phyloP scores from a whole-genome alignment of 768 basidiomycete genomes.

The Sporobolomyces roseus region DNA sequence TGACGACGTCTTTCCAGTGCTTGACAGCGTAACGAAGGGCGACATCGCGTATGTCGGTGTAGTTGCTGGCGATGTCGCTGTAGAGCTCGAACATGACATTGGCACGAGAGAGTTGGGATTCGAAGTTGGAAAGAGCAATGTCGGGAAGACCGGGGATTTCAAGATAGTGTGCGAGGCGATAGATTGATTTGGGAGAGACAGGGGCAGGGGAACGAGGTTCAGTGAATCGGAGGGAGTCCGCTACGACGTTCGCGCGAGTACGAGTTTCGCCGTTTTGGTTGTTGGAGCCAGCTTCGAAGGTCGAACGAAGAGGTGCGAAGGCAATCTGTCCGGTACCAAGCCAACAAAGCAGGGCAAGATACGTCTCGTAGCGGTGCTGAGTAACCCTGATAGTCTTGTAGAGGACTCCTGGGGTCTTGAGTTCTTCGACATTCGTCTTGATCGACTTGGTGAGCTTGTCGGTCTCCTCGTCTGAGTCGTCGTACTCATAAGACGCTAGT shows the following conservation, averaged over 20 bases:
- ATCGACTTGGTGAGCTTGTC: not conserved
- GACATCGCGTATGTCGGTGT: slow-evolving; percentile 5
- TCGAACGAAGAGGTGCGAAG: not conserved
- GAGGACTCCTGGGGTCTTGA: not conserved
- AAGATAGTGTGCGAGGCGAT: slow-evolving; percentile 31
- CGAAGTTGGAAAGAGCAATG: slow-evolving; percentile 12
- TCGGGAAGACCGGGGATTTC: not conserved
- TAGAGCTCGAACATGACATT: slow-evolving; percentile 18
- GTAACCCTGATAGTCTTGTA: not conserved
- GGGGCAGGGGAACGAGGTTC: not conserved
- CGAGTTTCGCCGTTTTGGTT: not conserved
- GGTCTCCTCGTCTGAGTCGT: slow-evolving; percentile 18
- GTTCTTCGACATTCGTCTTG: too few relatives aligned
- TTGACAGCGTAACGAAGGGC: not conserved
- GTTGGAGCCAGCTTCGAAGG: too few relatives aligned
- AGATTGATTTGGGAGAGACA: slow-evolving; percentile 26
- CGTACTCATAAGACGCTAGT: not conserved
- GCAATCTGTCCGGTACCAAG: not conserved
- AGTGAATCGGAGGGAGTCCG: not conserved
- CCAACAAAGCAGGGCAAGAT: not conserved
- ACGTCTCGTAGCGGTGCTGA: not conserved
- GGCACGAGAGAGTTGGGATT: not conserved
- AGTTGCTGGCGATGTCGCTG: not conserved
- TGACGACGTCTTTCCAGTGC: not conserved
- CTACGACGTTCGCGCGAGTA: not conserved